A percentile compares a stretch with the other conserved stretches of the same genome.
phyloP scores from a whole-genome alignment of 2,329 filamentous ascomycete species.

The Diaporthe citrichinensis region DNA sequence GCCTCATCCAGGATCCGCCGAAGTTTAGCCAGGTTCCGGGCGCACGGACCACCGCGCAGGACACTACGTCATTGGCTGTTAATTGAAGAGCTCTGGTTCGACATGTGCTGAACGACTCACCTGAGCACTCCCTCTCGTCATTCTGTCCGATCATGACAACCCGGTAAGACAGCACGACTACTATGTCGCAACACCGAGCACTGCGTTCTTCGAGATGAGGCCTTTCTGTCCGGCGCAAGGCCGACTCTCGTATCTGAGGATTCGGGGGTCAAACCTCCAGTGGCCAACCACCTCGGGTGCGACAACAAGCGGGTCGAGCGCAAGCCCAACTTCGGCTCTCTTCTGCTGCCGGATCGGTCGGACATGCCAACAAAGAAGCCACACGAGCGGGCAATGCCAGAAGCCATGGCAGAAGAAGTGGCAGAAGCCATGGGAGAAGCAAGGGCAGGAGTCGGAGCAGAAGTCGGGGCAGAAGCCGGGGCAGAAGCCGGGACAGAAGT shows the following conservation, averaged over 20 bases:
- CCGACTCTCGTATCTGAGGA: conserved; percentile 34
- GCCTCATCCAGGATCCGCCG: conserved; percentile 9
- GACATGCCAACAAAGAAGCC: conserved; percentile 10
- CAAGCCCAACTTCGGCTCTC: not conserved
- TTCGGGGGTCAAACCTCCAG: conserved; percentile 19
- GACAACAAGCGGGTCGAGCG: not conserved
- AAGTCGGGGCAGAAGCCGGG: not conserved
- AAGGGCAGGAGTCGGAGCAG: not conserved
- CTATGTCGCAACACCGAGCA: conserved; percentile 32
- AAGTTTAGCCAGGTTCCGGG: conserved; percentile 32
- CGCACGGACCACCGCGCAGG: conserved; percentile 18
- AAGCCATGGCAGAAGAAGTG: conserved; percentile 38
- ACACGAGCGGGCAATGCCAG: conserved; percentile 12
- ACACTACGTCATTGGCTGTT: conserved; percentile 37
- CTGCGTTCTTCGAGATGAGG: conserved; percentile 37
- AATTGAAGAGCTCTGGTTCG: conserved; percentile 4
- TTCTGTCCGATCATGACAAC: not conserved
- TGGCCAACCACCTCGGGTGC: conserved; percentile 18
- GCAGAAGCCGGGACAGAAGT: not conserved
- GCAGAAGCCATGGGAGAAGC: conserved; percentile 23
- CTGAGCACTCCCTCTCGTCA: not conserved
- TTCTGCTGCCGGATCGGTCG: conserved; percentile 26
- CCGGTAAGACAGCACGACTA: not conserved
- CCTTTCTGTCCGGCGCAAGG: conserved; percentile 33
- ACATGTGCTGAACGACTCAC: conserved; percentile 15